These are phyloP conservation scores for Paraglomus occultum DNA, from an alignment of 192 early-diverging fungal genomes.

Conservation along the genomic window DNA sequence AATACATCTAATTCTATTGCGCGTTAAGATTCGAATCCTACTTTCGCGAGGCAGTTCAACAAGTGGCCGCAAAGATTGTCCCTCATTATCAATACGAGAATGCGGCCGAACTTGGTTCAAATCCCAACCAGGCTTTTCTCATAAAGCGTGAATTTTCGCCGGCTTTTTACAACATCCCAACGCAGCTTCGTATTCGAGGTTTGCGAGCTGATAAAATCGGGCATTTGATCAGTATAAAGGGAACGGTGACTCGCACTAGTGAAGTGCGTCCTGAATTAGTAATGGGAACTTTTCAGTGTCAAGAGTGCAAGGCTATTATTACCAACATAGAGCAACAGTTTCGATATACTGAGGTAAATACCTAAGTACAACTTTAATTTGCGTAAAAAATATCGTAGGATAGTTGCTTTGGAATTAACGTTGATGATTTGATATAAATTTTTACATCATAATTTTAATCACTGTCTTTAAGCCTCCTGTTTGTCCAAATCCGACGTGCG, in stretches of 20 bases:
- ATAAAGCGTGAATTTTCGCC: constrained; percentile 72
- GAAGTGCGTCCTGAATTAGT: constrained; percentile 96
- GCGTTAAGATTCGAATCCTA: constrained; percentile 70
- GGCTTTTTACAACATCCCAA: constrained; percentile 62
- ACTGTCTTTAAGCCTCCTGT: constrained; percentile 61
- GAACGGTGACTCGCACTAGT: constrained; percentile 95
- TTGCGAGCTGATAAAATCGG: constrained; percentile 82
- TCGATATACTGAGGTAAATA: constrained; percentile 83
- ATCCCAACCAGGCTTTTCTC: constrained; percentile 35
- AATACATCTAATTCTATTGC: not conserved
- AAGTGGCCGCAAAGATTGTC: constrained; percentile 68
- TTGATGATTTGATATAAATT: not conserved
- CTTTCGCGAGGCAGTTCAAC: constrained; percentile 80
- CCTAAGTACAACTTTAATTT: not conserved
- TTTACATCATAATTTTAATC: not conserved
- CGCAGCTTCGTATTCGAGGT: constrained; percentile 72
- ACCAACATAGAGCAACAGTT: constrained; percentile 94
- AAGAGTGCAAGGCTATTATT: constrained; percentile 75
- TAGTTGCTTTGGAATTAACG: constrained; percentile 14
- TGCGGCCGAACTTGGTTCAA: constrained; percentile 34
- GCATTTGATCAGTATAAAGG: constrained; percentile 74
- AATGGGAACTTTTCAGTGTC: constrained; percentile 86
- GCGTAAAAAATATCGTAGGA: too few species aligned
- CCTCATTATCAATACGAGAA: constrained; percentile 50
- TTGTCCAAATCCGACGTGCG: constrained; percentile 80